Conservation (phyloP, 2,329 filamentous ascomycete genomes). For the Chaetomiaceae sp. region DNA sequence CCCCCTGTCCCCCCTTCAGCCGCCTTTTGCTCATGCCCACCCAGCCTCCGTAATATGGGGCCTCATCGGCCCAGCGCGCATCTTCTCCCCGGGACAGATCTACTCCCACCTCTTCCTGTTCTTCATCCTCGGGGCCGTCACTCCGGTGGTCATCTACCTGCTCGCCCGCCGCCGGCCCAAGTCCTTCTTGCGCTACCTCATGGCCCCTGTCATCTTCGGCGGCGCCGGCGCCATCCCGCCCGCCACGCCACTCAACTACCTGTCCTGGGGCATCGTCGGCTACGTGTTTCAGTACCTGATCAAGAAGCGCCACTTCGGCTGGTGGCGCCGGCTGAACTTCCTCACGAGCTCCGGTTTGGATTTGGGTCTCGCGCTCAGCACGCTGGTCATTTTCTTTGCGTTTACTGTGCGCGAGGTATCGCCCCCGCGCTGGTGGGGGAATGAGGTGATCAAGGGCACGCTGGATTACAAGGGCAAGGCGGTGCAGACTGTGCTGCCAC, state of each 20-base stretch:
- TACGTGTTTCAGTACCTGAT: slow-evolving; percentile 65
- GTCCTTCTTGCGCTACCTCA: slow-evolving; percentile 46
- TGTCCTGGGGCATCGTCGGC: slow-evolving; percentile 67
- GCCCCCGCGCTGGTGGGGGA: slow-evolving; percentile 66
- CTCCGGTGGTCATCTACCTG: slow-evolving; percentile 47
- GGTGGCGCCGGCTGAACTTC: slow-evolving; percentile 72
- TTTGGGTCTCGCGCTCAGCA: slow-evolving; percentile 59
- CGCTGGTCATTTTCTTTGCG: slow-evolving; percentile 64
- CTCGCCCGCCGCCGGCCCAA: slow-evolving; percentile 44
- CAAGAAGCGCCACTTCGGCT: slow-evolving; percentile 55
- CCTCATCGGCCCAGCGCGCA: slow-evolving; percentile 55
- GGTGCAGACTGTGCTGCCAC: slow-evolving; percentile 45
- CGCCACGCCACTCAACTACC: slow-evolving; percentile 67
- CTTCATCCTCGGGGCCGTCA: slow-evolving; percentile 50
- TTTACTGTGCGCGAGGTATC: slow-evolving; percentile 57
- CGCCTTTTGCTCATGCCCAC: neutral
- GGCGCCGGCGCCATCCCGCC: slow-evolving; percentile 53
- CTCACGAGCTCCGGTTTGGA: slow-evolving; percentile 65
- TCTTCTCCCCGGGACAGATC: slow-evolving; percentile 57
- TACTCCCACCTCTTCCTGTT: slow-evolving; percentile 56
- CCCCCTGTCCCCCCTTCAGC: neutral
- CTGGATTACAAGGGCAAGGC: slow-evolving; percentile 57
- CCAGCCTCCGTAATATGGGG: slow-evolving; percentile 62
- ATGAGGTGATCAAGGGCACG: slow-evolving; percentile 50
- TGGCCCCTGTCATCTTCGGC: slow-evolving; percentile 58